Conservation (phyloP, 345 rosid genomes). For the Pugionium dolabratum region DNA sequence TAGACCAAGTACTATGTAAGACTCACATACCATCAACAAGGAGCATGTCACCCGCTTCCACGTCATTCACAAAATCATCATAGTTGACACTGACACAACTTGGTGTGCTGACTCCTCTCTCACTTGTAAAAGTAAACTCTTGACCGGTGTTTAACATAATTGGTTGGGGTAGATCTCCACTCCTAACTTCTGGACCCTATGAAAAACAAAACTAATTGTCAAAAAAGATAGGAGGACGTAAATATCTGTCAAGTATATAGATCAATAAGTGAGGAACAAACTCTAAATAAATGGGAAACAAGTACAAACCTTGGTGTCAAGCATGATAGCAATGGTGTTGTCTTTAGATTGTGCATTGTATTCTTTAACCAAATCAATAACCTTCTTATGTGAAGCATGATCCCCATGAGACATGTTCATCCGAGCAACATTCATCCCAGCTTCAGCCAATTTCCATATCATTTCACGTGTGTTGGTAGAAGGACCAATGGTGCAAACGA, state of each 20-base stretch:
- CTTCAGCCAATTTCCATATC: conserved; percentile 99
- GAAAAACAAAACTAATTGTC: conserved; percentile 19
- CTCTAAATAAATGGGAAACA: not conserved
- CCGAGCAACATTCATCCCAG: conserved; percentile 98
- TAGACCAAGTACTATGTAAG: not conserved
- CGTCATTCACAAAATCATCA: conserved; percentile 93
- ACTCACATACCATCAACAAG: conserved; percentile 88
- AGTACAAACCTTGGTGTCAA: conserved; percentile 84
- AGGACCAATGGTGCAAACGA: conserved; percentile 96
- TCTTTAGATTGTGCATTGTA: conserved; percentile 89
- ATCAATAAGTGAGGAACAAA: not conserved
- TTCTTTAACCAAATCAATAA: conserved; percentile 96
- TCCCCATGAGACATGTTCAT: conserved; percentile 99
- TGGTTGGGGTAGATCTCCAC: conserved; percentile 98
- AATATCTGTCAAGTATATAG: not conserved
- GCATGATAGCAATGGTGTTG: conserved; percentile 93
- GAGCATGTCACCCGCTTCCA: conserved; percentile 94
- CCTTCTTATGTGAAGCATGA: conserved; percentile 95
- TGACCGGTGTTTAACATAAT: conserved; percentile 69
- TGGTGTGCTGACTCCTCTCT: conserved; percentile 82
- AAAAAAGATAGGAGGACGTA: conserved; percentile 1
- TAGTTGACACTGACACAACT: conserved; percentile 95
- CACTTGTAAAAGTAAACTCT: conserved; percentile 90
- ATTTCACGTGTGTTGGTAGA: conserved; percentile 89
- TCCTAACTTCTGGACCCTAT: conserved; percentile 98